phyloP scores from a whole-genome alignment of 208 protist species.

The Acanthamoeba triangularis region DNA sequence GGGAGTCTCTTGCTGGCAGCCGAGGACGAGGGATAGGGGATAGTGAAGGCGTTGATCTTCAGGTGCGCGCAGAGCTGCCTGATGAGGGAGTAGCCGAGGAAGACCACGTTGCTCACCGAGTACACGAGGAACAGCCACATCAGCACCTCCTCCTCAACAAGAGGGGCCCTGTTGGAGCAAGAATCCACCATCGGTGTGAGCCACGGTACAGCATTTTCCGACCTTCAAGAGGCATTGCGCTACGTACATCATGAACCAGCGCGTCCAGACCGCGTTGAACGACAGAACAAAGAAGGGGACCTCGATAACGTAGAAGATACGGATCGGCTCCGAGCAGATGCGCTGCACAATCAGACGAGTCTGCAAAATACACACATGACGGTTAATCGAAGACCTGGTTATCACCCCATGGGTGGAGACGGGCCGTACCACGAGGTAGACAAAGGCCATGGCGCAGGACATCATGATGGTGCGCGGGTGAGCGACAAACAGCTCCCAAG shows the following conservation, averaged over 20 bases:
- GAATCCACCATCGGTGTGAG: not conserved
- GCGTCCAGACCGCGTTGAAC: conserved; percentile 4
- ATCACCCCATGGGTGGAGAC: not conserved
- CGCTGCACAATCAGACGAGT: conserved; percentile 22
- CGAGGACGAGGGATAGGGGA: conserved; percentile 7
- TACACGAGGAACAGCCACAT: not conserved
- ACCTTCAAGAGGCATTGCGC: not conserved
- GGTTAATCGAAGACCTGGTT: not conserved
- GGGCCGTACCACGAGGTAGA: conserved; percentile 4
- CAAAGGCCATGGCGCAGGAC: conserved; percentile 6
- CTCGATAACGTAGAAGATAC: conserved; percentile 18
- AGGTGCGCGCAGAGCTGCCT: conserved; percentile 60
- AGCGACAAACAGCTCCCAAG: not conserved
- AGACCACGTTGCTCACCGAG: conserved; percentile 23
- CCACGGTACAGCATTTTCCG: no score
- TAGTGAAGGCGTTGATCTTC: conserved; percentile 35
- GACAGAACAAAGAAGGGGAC: conserved; percentile 17
- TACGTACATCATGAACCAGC: not conserved
- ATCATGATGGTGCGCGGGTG: conserved; percentile 39
- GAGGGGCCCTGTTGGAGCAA: not conserved
- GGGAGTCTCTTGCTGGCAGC: not conserved
- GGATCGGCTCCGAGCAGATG: conserved; percentile 34
- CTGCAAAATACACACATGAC: not conserved
- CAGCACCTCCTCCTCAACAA: conserved; percentile 12
- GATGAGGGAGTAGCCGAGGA: conserved; percentile 22